phyloP scores from a whole-genome alignment of 1,284 basidiomycete genomes.

The Pyrrhoderma lamaoense region DNA sequence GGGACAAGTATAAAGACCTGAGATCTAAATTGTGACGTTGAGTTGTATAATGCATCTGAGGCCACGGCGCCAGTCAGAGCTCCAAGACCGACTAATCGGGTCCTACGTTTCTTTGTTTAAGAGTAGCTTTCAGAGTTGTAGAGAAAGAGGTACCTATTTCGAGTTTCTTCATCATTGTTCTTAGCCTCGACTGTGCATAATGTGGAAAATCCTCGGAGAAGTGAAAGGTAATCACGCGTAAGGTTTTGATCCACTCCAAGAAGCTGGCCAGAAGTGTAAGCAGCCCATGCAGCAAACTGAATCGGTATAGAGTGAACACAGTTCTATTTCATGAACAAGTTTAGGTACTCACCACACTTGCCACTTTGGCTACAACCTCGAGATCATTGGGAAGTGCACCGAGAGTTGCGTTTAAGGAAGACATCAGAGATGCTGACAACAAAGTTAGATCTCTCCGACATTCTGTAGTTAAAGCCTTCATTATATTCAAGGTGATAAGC shows the following conservation, averaged over 20 bases:
- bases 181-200: slow-evolving; percentile 45
- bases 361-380: slow-evolving; percentile 79
- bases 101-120: slow-evolving; percentile 38
- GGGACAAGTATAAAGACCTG: slow-evolving; percentile 72
- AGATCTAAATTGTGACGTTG: slow-evolving; percentile 63
- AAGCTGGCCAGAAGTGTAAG: slow-evolving; percentile 78
- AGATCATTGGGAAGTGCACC: slow-evolving; percentile 62
- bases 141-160: slow-evolving; percentile 47
- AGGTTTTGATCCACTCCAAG: slow-evolving; percentile 71
- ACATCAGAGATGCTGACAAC: slow-evolving; percentile 72
- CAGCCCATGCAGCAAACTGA: slow-evolving; percentile 89
- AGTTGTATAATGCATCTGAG: slow-evolving; percentile 80
- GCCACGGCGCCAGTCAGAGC: slow-evolving; percentile 76
- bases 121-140: slow-evolving; percentile 8
- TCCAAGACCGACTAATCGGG: slow-evolving; percentile 79
- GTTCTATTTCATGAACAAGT: neutral
- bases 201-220: slow-evolving; percentile 61
- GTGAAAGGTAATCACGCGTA: slow-evolving; percentile 65
- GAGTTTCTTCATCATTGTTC: slow-evolving; percentile 52
- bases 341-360: slow-evolving; percentile 60
- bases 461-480: slow-evolving; percentile 82
- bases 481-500: slow-evolving; percentile 81
- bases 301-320: neutral
- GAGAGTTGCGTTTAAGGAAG: slow-evolving; percentile 66
- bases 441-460: slow-evolving; percentile 83